Percentiles rank a stretch among this genome's conserved stretches.
Conservation (phyloP, 139 green algal species). For the Chlamydomonas asymmetrica region DNA sequence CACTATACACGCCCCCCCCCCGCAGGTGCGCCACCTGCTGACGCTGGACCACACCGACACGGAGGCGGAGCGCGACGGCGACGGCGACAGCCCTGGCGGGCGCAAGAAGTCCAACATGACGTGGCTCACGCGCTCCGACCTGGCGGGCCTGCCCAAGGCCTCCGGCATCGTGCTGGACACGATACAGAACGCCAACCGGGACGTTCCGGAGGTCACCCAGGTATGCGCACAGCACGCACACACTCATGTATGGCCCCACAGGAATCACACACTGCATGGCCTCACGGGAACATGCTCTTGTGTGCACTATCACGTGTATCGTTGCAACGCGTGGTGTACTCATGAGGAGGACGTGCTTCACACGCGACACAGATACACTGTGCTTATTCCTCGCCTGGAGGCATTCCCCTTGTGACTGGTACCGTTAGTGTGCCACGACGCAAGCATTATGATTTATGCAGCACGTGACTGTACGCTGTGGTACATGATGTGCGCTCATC, state of each 20-base stretch:
- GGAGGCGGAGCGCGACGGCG: slow-evolving; percentile 12
- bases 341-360: background rate
- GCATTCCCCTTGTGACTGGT: background rate
- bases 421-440: background rate
- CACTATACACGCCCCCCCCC: background rate
- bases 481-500: no score
- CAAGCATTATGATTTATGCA: no score
- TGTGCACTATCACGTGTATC: slow-evolving; percentile 4
- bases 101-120: slow-evolving; percentile 33
- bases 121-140: slow-evolving; percentile 38
- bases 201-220: slow-evolving; percentile 72
- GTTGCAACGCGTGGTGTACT: no score
- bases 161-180: slow-evolving; percentile 55
- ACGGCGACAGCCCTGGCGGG: background rate
- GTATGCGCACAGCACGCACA: slow-evolving; percentile 24
- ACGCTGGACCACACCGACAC: slow-evolving; percentile 19
- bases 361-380: background rate
- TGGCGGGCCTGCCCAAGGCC: slow-evolving; percentile 18
- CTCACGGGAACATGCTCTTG: no score
- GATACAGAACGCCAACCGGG: slow-evolving; percentile 47
- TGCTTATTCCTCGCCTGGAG: background rate
- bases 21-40: slow-evolving; percentile 28
- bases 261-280: no score
- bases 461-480: no score
- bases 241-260: no score